These are phyloP conservation scores for Ilex paraguariensis DNA, from an alignment of 305 asterid species.

Conservation along the genomic window DNA sequence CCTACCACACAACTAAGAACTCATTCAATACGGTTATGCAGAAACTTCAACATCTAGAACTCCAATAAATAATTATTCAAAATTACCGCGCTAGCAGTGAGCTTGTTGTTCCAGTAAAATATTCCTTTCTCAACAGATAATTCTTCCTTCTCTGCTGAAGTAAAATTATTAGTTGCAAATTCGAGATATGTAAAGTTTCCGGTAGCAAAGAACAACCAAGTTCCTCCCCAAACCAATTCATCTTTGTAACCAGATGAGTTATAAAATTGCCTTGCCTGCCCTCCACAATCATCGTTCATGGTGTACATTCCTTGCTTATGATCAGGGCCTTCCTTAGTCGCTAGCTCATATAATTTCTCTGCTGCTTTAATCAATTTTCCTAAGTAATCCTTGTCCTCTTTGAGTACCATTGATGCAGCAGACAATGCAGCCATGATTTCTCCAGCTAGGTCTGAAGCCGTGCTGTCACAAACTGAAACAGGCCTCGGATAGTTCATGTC, in stretches of 20 bases:
- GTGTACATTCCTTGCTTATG: slow-evolving; percentile 32
- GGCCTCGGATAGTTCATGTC: slow-evolving; percentile 46
- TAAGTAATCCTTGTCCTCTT: slow-evolving; percentile 25
- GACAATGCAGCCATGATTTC: slow-evolving; percentile 55
- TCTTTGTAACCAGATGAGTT: slow-evolving; percentile 42
- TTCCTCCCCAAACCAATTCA: slow-evolving; percentile 55
- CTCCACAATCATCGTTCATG: slow-evolving; percentile 39
- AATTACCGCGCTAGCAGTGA: slow-evolving; percentile 37
- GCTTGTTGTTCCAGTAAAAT: slow-evolving; percentile 51
- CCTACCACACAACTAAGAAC: slow-evolving; percentile 18
- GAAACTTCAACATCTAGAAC: too few relatives aligned
- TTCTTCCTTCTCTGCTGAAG: slow-evolving; percentile 42
- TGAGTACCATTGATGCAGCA: slow-evolving; percentile 49
- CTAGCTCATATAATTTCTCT: slow-evolving; percentile 28
- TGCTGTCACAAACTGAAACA: slow-evolving; percentile 37
- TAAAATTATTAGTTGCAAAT: slow-evolving; percentile 32
- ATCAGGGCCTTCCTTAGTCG: slow-evolving; percentile 17
- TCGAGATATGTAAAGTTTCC: slow-evolving; percentile 43
- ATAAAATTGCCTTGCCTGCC: slow-evolving; percentile 34
- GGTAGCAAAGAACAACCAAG: slow-evolving; percentile 56
- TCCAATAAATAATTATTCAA: not conserved
- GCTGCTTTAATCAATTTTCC: slow-evolving; percentile 31
- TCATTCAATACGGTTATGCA: too few relatives aligned
- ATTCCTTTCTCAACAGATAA: slow-evolving; percentile 28
- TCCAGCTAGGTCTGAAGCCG: slow-evolving; percentile 53